A percentile compares a stretch with the other conserved stretches of the same genome.
phyloP scores from a whole-genome alignment of 2,329 filamentous ascomycete genomes.

The Epichloe festucae region DNA sequence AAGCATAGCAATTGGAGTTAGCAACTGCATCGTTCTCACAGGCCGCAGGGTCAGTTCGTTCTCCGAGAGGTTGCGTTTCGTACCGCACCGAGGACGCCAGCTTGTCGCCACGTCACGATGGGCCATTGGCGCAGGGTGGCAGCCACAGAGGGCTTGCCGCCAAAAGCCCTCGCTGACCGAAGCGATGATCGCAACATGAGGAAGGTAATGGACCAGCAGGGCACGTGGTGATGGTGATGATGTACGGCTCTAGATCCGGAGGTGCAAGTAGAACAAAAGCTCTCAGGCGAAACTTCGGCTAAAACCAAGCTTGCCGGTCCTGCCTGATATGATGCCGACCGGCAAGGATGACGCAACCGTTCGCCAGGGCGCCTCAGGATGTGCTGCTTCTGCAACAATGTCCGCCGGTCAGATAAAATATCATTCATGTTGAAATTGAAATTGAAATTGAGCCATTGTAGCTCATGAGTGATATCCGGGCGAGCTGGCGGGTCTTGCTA shows the following conservation, averaged over 20 bases:
- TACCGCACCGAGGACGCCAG: conserved; percentile 19
- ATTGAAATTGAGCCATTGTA: no score
- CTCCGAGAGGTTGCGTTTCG: conserved; percentile 7
- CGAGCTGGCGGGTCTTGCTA: no score
- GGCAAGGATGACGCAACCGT: conserved; percentile 23
- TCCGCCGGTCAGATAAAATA: no score
- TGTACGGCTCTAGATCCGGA: conserved; percentile 5
- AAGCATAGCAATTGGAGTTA: neutral
- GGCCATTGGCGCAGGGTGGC: conserved; percentile 48
- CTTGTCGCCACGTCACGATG: conserved; percentile 21
- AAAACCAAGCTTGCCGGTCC: conserved; percentile 12
- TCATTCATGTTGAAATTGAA: no score
- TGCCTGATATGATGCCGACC: conserved; percentile 8
- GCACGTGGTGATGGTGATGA: conserved; percentile 20
- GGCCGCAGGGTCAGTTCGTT: neutral
- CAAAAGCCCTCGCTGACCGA: conserved; percentile 48
- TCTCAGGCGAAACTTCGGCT: conserved; percentile 33
- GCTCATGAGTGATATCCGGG: no score
- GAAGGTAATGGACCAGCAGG: conserved; percentile 33
- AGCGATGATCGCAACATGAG: conserved; percentile 59
- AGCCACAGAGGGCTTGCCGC: conserved; percentile 39
- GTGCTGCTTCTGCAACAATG: neutral
- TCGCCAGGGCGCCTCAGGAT: neutral
- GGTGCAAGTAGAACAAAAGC: conserved; percentile 25
- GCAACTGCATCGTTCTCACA: neutral